Conservation (phyloP, 352 stramenopile species). For the Globisporangium spinosum region DNA sequence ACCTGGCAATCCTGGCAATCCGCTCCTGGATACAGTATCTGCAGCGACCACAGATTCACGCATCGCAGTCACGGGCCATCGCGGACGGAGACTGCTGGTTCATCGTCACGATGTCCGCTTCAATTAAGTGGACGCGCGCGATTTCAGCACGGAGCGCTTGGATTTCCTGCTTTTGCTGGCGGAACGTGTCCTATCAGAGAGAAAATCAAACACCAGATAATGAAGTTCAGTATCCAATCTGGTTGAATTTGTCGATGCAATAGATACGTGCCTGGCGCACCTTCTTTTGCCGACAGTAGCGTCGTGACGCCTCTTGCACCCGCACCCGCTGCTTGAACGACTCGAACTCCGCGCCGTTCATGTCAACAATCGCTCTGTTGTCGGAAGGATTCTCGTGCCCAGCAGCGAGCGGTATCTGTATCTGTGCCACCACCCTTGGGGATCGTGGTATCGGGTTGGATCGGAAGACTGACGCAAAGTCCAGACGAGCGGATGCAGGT, state of each 20-base stretch:
- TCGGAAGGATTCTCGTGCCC: not conserved
- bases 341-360: constrained; percentile 6
- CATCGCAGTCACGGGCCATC: not conserved
- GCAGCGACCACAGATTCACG: no score
- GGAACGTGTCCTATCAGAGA: constrained; percentile 1
- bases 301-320: not conserved
- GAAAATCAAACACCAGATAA: not conserved
- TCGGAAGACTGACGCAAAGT: not conserved
- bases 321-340: constrained; percentile 2
- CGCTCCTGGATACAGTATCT: no score
- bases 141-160: not conserved
- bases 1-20: no score
- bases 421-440: no score
- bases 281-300: constrained; percentile 3
- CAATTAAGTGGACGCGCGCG: not conserved
- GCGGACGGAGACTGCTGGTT: not conserved
- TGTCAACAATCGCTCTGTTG: not conserved
- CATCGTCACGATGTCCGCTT: constrained; percentile 1
- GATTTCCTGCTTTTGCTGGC: constrained; percentile 8
- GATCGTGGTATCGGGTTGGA: not conserved
- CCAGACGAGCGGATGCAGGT: not conserved
- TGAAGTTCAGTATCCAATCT: not conserved
- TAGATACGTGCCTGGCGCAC: not conserved
- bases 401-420: not conserved
- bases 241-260: not conserved